phyloP scores from a whole-genome alignment of 1,139 yeast genomes.

The Geotrichum europaeum region DNA sequence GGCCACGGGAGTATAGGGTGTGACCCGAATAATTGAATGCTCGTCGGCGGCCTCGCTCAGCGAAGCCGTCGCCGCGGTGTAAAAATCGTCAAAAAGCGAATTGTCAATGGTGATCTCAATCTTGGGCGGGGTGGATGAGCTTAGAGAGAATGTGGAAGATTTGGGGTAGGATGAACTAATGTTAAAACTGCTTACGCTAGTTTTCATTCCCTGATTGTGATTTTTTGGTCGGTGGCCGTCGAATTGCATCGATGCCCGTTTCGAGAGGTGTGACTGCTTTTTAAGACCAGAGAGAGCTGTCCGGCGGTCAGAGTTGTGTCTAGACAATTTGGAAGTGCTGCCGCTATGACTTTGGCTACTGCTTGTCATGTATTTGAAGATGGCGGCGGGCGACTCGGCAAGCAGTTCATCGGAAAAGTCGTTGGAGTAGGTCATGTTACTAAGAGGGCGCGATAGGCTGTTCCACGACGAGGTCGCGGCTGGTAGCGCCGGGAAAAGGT shows the following conservation, averaged over 20 bases:
- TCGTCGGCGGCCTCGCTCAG: not conserved
- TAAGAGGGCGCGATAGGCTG: conserved; percentile 8
- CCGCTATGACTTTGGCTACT: not conserved
- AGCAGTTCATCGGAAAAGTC: conserved; percentile 4
- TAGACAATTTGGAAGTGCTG: not conserved
- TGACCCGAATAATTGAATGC: not conserved
- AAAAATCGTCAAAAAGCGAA: not conserved
- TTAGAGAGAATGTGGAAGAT: not conserved
- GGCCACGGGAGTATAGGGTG: not conserved
- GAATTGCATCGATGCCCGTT: conserved; percentile 6
- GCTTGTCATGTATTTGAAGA: not conserved
- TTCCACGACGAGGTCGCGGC: conserved; percentile 10
- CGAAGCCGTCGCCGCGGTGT: not conserved
- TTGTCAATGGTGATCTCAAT: not conserved
- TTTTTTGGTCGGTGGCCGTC: not conserved
- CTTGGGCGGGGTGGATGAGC: not conserved
- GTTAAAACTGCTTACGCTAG: not conserved
- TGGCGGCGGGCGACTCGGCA: not conserved
- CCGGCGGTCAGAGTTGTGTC: conserved; percentile 1
- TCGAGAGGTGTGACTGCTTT: not conserved
- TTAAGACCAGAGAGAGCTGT: not conserved
- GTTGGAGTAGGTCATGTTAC: conserved; percentile 7
- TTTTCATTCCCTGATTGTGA: not conserved
- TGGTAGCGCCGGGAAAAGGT: not conserved
- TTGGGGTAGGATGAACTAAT: not conserved